Conservation (phyloP, 805 yeast species). For the Diddensiella santjacobensis region DNA sequence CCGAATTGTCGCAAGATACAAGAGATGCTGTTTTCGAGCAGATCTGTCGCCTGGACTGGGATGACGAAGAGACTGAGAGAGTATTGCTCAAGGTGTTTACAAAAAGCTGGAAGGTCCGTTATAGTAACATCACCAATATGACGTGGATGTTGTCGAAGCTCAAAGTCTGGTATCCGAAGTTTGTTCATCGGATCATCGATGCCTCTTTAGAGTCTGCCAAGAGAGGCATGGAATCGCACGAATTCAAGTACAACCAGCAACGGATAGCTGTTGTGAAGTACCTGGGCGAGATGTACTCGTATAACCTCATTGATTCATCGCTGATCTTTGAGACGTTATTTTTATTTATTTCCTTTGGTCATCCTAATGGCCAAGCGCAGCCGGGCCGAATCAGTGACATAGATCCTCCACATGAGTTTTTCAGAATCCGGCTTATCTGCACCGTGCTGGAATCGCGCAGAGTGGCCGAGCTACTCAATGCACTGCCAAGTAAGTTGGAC, state of each 20-base stretch:
- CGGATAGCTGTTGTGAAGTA: slow-evolving; percentile 61
- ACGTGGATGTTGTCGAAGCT: slow-evolving; percentile 45
- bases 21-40: slow-evolving; percentile 36
- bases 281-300: slow-evolving; percentile 54
- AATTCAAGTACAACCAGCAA: slow-evolving; percentile 53
- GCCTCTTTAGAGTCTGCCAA: slow-evolving; percentile 58
- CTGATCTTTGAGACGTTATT: slow-evolving; percentile 51
- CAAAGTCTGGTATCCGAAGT: slow-evolving; percentile 35
- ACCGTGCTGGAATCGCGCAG: slow-evolving; percentile 37
- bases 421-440: slow-evolving; percentile 58
- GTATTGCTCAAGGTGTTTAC: slow-evolving; percentile 45
- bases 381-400: slow-evolving; percentile 39
- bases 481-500: slow-evolving; percentile 23
- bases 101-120: slow-evolving; percentile 58
- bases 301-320: slow-evolving; percentile 43
- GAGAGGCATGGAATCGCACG: slow-evolving; percentile 62
- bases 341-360: slow-evolving; percentile 61
- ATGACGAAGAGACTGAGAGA: slow-evolving; percentile 34
- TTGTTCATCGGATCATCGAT: slow-evolving; percentile 54
- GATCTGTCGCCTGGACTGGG: slow-evolving; percentile 46
- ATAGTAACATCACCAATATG: slow-evolving; percentile 49
- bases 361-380: slow-evolving; percentile 55
- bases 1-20: slow-evolving; percentile 44
- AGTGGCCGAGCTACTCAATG: slow-evolving; percentile 6
- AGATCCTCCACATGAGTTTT: slow-evolving; percentile 69